These are phyloP conservation scores for Dictyostelium capitatum DNA, from an alignment of 78 protist genomes.

Conservation along the genomic window DNA sequence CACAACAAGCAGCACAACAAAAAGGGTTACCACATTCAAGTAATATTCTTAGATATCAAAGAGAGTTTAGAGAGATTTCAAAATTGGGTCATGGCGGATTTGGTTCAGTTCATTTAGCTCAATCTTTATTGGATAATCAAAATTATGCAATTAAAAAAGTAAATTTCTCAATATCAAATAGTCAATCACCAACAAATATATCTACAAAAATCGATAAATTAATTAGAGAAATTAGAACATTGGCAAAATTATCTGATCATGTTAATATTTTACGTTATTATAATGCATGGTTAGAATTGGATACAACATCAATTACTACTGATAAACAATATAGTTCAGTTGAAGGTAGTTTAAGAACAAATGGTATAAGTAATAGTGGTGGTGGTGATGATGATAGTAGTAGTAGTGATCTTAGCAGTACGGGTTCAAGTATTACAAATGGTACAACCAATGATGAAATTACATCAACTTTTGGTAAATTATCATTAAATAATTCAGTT, in stretches of 20 bases:
- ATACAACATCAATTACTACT: not conserved
- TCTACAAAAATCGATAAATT: conserved; percentile 33
- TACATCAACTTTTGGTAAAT: not conserved
- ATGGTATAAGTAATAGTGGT: not conserved
- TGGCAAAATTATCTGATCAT: conserved; percentile 59
- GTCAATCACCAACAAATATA: not conserved
- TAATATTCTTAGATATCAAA: conserved; percentile 36
- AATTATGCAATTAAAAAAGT: conserved; percentile 52
- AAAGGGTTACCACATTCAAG: not conserved
- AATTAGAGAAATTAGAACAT: conserved; percentile 48
- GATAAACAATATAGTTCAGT: conserved; percentile 36
- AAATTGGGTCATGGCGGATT: conserved; percentile 62
- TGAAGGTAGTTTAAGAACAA: conserved; percentile 47
- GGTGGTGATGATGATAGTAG: not conserved
- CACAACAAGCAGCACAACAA: not conserved
- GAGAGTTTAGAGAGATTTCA: conserved; percentile 35
- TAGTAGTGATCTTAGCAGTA: not conserved
- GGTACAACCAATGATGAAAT: not conserved
- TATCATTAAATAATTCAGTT: not conserved
- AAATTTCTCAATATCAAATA: conserved; percentile 16
- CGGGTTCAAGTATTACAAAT: not conserved
- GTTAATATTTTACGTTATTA: conserved; percentile 54
- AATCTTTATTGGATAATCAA: conserved; percentile 4
- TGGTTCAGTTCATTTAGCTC: conserved; percentile 47
- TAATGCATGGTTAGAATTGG: conserved; percentile 60